A percentile compares a stretch with the other conserved stretches of the same genome.
Conservation (phyloP, 75 land plant genomes). For the Cupressus sempervirens region DNA sequence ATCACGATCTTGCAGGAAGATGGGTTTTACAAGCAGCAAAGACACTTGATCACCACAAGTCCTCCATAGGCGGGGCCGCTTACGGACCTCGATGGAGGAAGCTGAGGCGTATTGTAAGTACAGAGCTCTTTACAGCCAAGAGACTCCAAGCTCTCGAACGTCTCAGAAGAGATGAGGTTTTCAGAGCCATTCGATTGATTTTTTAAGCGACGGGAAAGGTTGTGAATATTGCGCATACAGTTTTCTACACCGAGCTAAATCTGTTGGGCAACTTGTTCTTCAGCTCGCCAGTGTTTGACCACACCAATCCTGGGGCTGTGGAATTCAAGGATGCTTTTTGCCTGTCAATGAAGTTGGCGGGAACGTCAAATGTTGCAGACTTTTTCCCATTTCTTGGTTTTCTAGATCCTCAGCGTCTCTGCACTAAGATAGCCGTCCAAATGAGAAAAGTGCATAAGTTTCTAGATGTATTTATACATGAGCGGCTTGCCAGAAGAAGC, state of each 20-base stretch:
- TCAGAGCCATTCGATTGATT: slow-evolving; percentile 10
- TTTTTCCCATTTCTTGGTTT: not conserved
- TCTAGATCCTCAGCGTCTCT: not conserved
- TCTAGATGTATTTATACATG: not conserved
- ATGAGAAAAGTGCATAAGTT: not conserved
- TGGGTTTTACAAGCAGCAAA: not conserved
- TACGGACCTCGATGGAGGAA: not conserved
- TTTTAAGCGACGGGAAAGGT: slow-evolving; percentile 6
- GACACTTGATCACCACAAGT: not conserved
- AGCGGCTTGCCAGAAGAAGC: not conserved
- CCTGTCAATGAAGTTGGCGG: not conserved
- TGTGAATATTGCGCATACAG: not conserved
- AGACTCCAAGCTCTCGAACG: not conserved
- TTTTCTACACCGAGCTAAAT: not conserved
- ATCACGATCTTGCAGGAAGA: too few species aligned
- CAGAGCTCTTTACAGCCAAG: not conserved
- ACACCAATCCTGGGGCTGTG: not conserved
- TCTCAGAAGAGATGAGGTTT: slow-evolving; percentile 22
- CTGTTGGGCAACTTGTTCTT: not conserved
- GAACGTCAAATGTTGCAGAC: not conserved
- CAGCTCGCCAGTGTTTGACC: not conserved
- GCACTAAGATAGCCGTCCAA: not conserved
- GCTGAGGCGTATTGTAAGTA: not conserved
- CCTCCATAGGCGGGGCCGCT: not conserved
- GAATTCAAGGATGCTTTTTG: not conserved